A percentile compares a stretch with the other conserved stretches of the same genome.
Evolutionary conservation across 768 basidiomycete genomes (phyloP).

Genomic region (Mycena amicta): DNA sequence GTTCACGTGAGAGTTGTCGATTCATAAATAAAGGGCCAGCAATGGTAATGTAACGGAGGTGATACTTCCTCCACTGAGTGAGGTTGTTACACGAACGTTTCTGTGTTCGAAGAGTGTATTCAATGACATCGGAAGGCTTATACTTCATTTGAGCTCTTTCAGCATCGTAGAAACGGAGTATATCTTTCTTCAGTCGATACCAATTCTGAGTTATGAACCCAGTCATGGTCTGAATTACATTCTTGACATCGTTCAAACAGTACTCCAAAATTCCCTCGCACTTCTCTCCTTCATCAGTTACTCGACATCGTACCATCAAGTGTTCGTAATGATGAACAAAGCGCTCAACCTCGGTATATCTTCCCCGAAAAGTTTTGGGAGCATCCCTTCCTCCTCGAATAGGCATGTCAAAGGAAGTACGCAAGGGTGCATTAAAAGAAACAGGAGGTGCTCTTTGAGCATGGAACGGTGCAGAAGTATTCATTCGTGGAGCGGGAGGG

Average conservation of each 20-base stretch:
- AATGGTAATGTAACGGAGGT: constrained; percentile 7
- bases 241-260: constrained; percentile 15
- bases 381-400: constrained; percentile 17
- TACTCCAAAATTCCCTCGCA: constrained; percentile 14
- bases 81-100: background rate
- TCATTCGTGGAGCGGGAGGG: too few relatives aligned
- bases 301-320: constrained; percentile 8
- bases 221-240: constrained; percentile 14
- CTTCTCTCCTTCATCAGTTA: constrained; percentile 8
- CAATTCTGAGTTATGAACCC: constrained; percentile 2
- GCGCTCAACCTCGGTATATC: constrained; percentile 14
- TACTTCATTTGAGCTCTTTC: background rate
- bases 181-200: constrained; percentile 4
- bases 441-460: background rate
- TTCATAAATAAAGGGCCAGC: background rate
- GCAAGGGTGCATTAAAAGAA: constrained; percentile 1
- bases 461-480: too few relatives aligned
- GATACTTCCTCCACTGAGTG: constrained; percentile 8
- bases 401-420: constrained; percentile 14
- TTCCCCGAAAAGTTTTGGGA: constrained; percentile 24
- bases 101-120: background rate
- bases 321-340: constrained; percentile 21
- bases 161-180: constrained; percentile 2
- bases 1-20: background rate
- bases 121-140: background rate